Conservation (phyloP, 2,329 filamentous ascomycete genomes). For the Scolecobasidium constrictum region DNA sequence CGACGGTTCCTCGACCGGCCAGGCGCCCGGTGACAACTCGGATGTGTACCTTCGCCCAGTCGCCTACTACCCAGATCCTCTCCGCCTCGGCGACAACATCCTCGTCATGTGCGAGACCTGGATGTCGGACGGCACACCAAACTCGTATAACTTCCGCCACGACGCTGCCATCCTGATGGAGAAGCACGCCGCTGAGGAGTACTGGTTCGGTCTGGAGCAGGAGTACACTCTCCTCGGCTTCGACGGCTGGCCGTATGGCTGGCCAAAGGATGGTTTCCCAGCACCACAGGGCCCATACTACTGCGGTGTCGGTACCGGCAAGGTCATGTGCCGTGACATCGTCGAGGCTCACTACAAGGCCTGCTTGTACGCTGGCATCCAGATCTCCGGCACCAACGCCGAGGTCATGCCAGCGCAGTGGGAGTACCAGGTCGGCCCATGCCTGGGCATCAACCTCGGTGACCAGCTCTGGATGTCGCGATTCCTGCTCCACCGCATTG, state of each 20-base stretch:
- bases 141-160: constrained; percentile 97
- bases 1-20: constrained; percentile 81
- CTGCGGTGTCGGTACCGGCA: constrained; percentile 94
- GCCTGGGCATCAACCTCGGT: constrained; percentile 78
- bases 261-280: constrained; percentile 79
- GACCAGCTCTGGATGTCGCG: constrained; percentile 94
- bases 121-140: constrained; percentile 87
- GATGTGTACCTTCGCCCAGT: constrained; percentile 93
- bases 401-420: constrained; percentile 98
- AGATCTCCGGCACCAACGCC: constrained; percentile 97
- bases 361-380: constrained; percentile 77
- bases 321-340: constrained; percentile 96
- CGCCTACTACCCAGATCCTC: constrained; percentile 83
- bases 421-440: constrained; percentile 96
- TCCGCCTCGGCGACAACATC: constrained; percentile 83
- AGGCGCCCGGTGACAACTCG: constrained; percentile 90
- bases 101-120: constrained; percentile 91
- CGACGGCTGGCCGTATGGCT: constrained; percentile 83
- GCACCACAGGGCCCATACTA: constrained; percentile 92
- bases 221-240: constrained; percentile 91
- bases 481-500: constrained; percentile 80
- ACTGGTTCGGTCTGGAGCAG: constrained; percentile 97
- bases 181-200: constrained; percentile 66
- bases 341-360: constrained; percentile 91
- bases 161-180: constrained; percentile 87